Conservation (phyloP, 108 stramenopile genomes). For the Epithemia pelagica region DNA sequence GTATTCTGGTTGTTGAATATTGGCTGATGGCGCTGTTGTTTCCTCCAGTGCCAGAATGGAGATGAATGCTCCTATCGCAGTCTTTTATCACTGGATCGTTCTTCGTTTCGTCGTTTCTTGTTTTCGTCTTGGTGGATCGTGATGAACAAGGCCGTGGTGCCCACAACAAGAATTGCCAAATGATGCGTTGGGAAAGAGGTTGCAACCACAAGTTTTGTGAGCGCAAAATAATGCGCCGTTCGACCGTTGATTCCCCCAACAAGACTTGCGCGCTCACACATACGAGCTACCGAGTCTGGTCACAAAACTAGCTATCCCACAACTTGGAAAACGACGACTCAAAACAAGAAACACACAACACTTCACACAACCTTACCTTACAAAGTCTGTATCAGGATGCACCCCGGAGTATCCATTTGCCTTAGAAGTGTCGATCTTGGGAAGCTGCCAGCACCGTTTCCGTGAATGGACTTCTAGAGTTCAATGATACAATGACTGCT, state of each 20-base stretch:
- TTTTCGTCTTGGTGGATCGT: neutral
- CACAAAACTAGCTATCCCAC: too few relatives aligned
- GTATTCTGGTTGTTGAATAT: neutral
- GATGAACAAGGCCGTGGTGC: neutral
- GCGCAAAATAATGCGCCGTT: neutral
- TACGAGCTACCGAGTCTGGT: neutral
- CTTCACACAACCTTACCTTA: neutral
- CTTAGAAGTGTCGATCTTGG: too few relatives aligned
- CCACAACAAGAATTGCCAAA: neutral
- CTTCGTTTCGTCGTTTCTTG: neutral
- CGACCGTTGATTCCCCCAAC: neutral
- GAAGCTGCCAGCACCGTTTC: too few relatives aligned
- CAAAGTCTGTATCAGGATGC: too few relatives aligned
- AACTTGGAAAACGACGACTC: constrained; percentile 1
- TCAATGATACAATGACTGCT: too few relatives aligned
- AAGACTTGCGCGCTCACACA: neutral
- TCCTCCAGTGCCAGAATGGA: neutral
- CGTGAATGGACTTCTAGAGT: too few relatives aligned
- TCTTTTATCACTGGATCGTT: too few relatives aligned
- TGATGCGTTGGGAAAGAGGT: neutral
- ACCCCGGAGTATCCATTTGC: too few relatives aligned
- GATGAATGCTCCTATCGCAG: neutral
- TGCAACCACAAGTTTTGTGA: neutral
- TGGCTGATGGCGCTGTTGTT: neutral
- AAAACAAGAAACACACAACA: too few relatives aligned